These are phyloP conservation scores for Podaxis pistillaris DNA, from an alignment of 768 basidiomycete species.

Conservation along the genomic window DNA sequence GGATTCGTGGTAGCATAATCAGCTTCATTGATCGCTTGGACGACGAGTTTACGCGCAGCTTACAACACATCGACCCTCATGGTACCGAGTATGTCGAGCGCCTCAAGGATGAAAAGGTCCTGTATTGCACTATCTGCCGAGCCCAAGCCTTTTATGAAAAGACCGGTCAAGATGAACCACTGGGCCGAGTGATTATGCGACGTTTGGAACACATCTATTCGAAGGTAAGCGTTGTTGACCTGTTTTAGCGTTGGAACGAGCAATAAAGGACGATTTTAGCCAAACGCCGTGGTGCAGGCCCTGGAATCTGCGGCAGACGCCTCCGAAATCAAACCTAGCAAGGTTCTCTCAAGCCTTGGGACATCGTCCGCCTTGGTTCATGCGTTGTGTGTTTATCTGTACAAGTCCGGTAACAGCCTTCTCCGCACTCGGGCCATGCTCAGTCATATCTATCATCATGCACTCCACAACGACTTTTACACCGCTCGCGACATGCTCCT, in stretches of 20 bases:
- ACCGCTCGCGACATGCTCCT: constrained; percentile 96
- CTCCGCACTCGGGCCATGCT: constrained; percentile 97
- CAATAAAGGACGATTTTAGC: constrained; percentile 46
- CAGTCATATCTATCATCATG: constrained; percentile 96
- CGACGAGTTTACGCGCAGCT: constrained; percentile 95
- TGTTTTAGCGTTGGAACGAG: constrained; percentile 12
- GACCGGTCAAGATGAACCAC: constrained; percentile 70
- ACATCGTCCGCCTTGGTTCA: constrained; percentile 81
- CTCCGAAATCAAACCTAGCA: constrained; percentile 58
- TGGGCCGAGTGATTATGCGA: constrained; percentile 89
- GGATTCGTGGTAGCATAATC: constrained; percentile 93
- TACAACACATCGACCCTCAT: constrained; percentile 98
- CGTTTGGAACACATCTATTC: constrained; percentile 97
- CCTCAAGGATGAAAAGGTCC: constrained; percentile 90
- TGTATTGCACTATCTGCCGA: constrained; percentile 92
- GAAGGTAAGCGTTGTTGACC: constrained; percentile 56
- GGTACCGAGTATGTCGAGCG: constrained; percentile 99
- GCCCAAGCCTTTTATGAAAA: constrained; percentile 91
- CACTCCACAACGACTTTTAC: constrained; percentile 94
- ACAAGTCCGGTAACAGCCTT: constrained; percentile 88
- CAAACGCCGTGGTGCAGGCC: constrained; percentile 88
- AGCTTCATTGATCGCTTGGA: constrained; percentile 95
- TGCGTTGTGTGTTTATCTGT: constrained; percentile 86
- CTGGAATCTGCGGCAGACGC: constrained; percentile 71
- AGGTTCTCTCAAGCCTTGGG: constrained; percentile 54